Conservation (phyloP, 2,329 filamentous ascomycete species). For the Gliomastix tumulicola region DNA sequence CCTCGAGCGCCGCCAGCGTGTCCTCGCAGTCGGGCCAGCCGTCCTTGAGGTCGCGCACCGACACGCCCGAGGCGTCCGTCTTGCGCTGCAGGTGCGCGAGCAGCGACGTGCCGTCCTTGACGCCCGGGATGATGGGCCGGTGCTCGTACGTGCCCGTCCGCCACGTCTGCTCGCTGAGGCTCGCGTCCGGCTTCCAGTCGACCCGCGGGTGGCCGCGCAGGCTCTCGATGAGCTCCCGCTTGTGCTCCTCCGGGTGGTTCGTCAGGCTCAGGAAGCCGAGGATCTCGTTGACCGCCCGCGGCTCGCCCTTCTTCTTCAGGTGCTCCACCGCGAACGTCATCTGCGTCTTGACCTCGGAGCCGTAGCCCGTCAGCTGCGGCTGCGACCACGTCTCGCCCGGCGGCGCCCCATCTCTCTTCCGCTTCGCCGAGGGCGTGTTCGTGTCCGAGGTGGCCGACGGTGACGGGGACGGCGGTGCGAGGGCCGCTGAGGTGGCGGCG, state of each 20-base stretch:
- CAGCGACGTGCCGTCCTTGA: constrained; percentile 70
- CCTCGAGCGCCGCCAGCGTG: constrained; percentile 71
- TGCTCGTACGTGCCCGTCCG: constrained; percentile 71
- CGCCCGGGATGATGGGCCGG: constrained; percentile 71
- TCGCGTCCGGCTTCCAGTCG: constrained; percentile 45
- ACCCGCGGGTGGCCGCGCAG: constrained; percentile 59
- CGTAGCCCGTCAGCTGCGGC: constrained; percentile 67
- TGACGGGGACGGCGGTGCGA: constrained; percentile 47
- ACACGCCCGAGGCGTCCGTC: constrained; percentile 71
- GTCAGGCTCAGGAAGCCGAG: constrained; percentile 73
- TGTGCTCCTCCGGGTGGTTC: constrained; percentile 51
- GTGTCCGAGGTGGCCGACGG: constrained; percentile 50
- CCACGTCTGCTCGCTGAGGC: constrained; percentile 61
- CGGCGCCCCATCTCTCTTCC: constrained; percentile 44
- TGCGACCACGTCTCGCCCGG: constrained; percentile 63
- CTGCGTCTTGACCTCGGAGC: constrained; percentile 77
- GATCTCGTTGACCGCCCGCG: constrained; percentile 68
- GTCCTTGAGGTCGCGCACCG: constrained; percentile 88
- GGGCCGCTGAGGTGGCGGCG: constrained; percentile 17
- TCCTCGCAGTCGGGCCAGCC: constrained; percentile 85
- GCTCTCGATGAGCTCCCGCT: constrained; percentile 59
- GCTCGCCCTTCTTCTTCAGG: constrained; percentile 63
- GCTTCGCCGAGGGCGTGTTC: constrained; percentile 58
- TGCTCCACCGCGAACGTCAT: constrained; percentile 82
- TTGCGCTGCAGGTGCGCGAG: constrained; percentile 76